Evolutionary conservation across 2,329 filamentous ascomycete species (phyloP), one percentile per base, ranked within the genome.

Genomic region (Colletotrichum cereale): DNA sequence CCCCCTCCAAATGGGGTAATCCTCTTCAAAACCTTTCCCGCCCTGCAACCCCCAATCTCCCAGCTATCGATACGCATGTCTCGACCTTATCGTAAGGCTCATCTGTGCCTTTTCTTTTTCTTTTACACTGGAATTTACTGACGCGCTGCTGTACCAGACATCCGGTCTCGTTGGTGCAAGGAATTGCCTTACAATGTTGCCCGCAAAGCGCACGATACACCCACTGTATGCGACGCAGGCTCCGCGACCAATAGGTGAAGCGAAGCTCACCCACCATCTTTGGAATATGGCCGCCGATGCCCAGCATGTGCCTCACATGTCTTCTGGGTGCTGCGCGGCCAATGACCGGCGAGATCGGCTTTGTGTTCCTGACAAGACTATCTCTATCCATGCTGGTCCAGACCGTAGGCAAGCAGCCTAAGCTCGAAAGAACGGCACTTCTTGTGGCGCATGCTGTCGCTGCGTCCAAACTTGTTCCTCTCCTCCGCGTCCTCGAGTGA

Each of bases 361-460:
- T 44, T 16, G 47, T 40, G 71, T 72, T 67, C 71, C 67, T 73
- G 58, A 67, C 71, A 58, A 67, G 67, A 62, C 48, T 47, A 36
- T 64, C 47, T 61, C 50, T 34, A 47, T 40, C 36, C 52, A 58
- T 62, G 26, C 11, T 63, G 64, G 26, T 38, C 16, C 34, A 36
- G 36, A 47, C 40, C n/a, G 47, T 29, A 48, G 57, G 36, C 57
- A 62, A 62, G 50, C 57, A 67, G 42, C 31, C 42, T 56, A 29
- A 58, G 26, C 57, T 48, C 38, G 58, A 48, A 38, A 38, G 18
- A 36, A 52, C 36, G 52, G n/a, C 61, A 62, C 52, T 47, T 44
- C 31, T 26, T 40, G 52, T 48, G 44, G 58, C 57, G 34, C 64
- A 53, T 63, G 24, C 38, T 47, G n/a, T 71, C 65, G 31, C 31